Conservation (phyloP, 441 rosid genomes). For the Rhodomyrtus psidioides region DNA sequence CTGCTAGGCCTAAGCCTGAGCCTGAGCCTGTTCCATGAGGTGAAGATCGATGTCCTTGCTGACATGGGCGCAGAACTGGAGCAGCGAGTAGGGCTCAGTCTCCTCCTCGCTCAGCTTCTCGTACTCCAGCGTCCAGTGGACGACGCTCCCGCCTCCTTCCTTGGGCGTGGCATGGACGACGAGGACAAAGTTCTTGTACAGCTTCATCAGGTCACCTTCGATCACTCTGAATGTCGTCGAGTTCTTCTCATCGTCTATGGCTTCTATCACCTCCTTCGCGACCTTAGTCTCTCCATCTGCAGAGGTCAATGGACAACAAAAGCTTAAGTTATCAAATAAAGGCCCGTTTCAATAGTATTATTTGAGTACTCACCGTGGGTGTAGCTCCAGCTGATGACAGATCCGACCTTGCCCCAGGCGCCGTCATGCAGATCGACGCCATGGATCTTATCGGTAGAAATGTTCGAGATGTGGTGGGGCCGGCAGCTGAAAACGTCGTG, state of each 20-base stretch:
- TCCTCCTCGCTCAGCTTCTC: constrained; percentile 16
- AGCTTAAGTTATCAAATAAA: neutral
- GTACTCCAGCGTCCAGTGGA: constrained; percentile 12
- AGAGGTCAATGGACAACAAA: neutral
- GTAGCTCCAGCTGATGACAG: constrained; percentile 22
- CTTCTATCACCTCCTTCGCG: constrained; percentile 19
- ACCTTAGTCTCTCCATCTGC: constrained; percentile 15
- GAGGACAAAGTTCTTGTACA: constrained; percentile 12
- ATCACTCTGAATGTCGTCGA: constrained; percentile 11
- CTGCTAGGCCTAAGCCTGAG: neutral
- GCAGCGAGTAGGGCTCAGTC: constrained; percentile 10
- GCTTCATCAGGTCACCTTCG: constrained; percentile 21
- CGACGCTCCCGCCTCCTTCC: constrained; percentile 4
- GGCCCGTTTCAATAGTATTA: neutral
- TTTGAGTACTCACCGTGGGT: constrained; percentile 15
- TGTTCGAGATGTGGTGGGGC: constrained; percentile 21
- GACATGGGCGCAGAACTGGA: neutral
- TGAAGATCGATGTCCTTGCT: neutral
- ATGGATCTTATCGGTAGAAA: constrained; percentile 9
- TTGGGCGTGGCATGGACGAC: constrained; percentile 8
- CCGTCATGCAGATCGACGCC: constrained; percentile 22
- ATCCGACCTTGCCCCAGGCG: constrained; percentile 22
- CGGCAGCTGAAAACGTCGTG: constrained; percentile 15
- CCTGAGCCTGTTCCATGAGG: neutral
- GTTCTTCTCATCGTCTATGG: constrained; percentile 13